phyloP scores from a whole-genome alignment of 805 yeast genomes.

The Metschnikowia lachancei region DNA sequence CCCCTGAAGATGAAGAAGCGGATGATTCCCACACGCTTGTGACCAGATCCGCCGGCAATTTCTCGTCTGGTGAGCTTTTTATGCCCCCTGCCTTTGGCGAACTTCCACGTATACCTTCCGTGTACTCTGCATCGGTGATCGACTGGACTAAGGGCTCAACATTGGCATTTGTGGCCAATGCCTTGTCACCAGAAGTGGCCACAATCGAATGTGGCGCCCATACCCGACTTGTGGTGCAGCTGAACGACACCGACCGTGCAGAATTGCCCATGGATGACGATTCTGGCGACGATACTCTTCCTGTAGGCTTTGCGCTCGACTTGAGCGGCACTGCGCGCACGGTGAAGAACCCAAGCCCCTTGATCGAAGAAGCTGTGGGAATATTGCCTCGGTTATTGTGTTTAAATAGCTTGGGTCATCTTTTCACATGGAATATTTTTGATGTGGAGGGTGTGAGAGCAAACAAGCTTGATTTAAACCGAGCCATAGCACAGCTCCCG shows the following conservation, averaged over 20 bases:
- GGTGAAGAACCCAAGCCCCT: constrained; percentile 53
- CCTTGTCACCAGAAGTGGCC: constrained; percentile 63
- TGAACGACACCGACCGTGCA: constrained; percentile 72
- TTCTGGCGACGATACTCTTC: constrained; percentile 63
- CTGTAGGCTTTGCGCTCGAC: constrained; percentile 70
- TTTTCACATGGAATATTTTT: constrained; percentile 65
- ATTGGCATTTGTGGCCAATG: constrained; percentile 50
- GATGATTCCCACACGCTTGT: constrained; percentile 14
- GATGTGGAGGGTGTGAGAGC: constrained; percentile 50
- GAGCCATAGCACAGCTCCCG: constrained; percentile 4
- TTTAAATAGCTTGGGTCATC: constrained; percentile 59
- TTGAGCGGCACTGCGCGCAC: constrained; percentile 38
- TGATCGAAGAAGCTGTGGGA: constrained; percentile 55
- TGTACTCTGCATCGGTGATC: constrained; percentile 41
- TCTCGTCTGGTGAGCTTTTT: constrained; percentile 37
- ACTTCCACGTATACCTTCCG: constrained; percentile 44
- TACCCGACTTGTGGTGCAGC: constrained; percentile 37
- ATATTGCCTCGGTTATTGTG: constrained; percentile 62
- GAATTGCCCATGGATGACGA: constrained; percentile 67
- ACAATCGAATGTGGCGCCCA: constrained; percentile 27
- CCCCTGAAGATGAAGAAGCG: constrained; percentile 13
- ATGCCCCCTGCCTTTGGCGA: constrained; percentile 52
- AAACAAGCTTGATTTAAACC: constrained; percentile 16
- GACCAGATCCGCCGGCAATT: neutral
- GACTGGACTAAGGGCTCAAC: constrained; percentile 37